Evolutionary conservation across 2,329 filamentous ascomycete genomes (phyloP).

Genomic region (Penicillium capsulatum): DNA sequence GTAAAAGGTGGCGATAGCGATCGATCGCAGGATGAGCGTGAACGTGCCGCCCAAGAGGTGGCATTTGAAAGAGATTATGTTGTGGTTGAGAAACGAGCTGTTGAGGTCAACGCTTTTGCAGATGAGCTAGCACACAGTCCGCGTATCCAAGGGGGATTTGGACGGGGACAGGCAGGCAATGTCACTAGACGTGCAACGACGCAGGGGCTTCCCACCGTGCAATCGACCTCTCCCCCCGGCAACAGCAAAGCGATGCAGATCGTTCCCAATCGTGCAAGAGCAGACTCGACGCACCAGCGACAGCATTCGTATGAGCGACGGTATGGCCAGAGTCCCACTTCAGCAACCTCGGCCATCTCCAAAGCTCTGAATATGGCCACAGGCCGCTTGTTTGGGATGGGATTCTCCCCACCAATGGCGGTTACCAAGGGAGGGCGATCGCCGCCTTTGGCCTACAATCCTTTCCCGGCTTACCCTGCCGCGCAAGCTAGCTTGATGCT

Average conservation of each 20-base stretch:
- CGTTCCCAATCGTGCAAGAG: constrained; percentile 59
- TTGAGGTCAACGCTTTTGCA: constrained; percentile 95
- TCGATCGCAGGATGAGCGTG: constrained; percentile 45
- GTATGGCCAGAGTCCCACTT: constrained; percentile 67
- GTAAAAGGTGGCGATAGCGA: too few species aligned
- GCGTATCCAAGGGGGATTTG: constrained; percentile 51
- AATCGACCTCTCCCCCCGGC: constrained; percentile 64
- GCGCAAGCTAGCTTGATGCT: constrained; percentile 65
- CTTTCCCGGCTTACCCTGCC: constrained; percentile 80
- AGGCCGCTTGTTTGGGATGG: constrained; percentile 50
- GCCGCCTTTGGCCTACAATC: constrained; percentile 51
- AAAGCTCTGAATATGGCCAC: constrained; percentile 95
- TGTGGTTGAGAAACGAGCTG: constrained; percentile 86
- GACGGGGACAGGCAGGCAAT: constrained; percentile 55
- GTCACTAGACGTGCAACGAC: constrained; percentile 74
- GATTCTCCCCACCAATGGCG: constrained; percentile 48
- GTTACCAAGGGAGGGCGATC: constrained; percentile 45
- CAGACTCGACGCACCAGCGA: constrained; percentile 62
- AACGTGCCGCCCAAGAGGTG: constrained; percentile 75
- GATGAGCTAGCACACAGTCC: constrained; percentile 88
- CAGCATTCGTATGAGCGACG: constrained; percentile 77
- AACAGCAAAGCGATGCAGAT: constrained; percentile 71
- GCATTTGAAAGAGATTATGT: constrained; percentile 93
- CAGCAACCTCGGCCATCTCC: constrained; percentile 83
- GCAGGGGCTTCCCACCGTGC: constrained; percentile 65